These are phyloP conservation scores for Serendipita sp. DNA, from an alignment of 768 basidiomycete genomes.

Conservation along the genomic window DNA sequence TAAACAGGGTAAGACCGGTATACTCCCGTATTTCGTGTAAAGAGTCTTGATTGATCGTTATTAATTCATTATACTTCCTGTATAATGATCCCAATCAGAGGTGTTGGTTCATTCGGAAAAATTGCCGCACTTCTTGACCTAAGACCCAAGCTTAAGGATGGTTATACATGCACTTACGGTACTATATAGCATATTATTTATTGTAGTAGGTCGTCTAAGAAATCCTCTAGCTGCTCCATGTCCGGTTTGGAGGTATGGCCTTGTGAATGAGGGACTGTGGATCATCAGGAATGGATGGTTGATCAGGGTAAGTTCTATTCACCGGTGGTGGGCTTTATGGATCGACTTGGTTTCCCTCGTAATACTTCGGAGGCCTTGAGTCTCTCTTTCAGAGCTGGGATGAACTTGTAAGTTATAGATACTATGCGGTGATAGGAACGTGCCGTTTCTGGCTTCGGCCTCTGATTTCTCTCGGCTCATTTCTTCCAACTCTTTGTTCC, in stretches of 20 bases:
- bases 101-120: no score
- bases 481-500: slow-evolving; percentile 50
- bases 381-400: not conserved
- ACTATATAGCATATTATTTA: not conserved
- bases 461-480: slow-evolving; percentile 53
- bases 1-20: not conserved
- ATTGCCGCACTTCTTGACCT: no score
- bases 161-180: no score
- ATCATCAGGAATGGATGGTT: slow-evolving; percentile 10
- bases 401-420: not conserved
- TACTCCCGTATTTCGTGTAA: slow-evolving; percentile 4
- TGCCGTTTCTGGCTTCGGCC: slow-evolving; percentile 65
- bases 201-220: slow-evolving; percentile 30
- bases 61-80: no score
- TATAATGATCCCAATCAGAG: no score
- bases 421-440: slow-evolving; percentile 10
- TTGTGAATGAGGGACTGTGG: not conserved
- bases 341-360: slow-evolving; percentile 34
- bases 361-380: slow-evolving; percentile 14
- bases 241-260: slow-evolving; percentile 21
- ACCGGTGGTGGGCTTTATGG: not conserved
- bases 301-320: slow-evolving; percentile 13
- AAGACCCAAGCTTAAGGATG: no score
- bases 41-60: not conserved
- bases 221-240: slow-evolving; percentile 53